These are phyloP conservation scores for Galeopsis tetrahit DNA, from an alignment of 257 asterid species.

Conservation along the genomic window DNA sequence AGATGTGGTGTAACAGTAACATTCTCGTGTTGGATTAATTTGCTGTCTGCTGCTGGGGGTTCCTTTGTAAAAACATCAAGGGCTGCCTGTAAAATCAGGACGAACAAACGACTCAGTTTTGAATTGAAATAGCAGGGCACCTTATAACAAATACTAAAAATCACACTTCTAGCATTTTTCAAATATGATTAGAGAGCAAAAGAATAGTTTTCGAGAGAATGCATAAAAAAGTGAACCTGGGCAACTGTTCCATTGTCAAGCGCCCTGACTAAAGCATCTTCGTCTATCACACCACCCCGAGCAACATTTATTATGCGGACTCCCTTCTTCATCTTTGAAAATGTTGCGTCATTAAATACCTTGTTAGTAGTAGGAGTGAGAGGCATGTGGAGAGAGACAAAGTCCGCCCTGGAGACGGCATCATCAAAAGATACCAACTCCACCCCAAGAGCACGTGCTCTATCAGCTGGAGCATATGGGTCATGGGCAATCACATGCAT, in stretches of 20 bases:
- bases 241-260: conserved; percentile 88
- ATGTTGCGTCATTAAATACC: conserved; percentile 83
- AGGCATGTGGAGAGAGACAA: conserved; percentile 97
- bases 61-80: conserved; percentile 90
- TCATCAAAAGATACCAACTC: conserved; percentile 86
- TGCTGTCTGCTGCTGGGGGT: conserved; percentile 86
- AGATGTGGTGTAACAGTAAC: conserved; percentile 98
- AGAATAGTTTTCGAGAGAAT: neutral
- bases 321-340: conserved; percentile 90
- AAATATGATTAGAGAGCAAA: conserved; percentile 4
- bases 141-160: neutral
- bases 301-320: conserved; percentile 80
- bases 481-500: conserved; percentile 94
- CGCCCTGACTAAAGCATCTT: conserved; percentile 92
- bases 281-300: conserved; percentile 97
- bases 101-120: conserved; percentile 28
- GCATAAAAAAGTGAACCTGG: conserved; percentile 52
- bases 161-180: neutral
- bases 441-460: conserved; percentile 94
- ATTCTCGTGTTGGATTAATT: conserved; percentile 81
- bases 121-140: conserved; percentile 5
- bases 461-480: conserved; percentile 97
- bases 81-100: conserved; percentile 67
- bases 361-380: conserved; percentile 86
- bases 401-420: conserved; percentile 82